Conservation (phyloP, 768 basidiomycete genomes). For the Butyriboletus loyo region DNA sequence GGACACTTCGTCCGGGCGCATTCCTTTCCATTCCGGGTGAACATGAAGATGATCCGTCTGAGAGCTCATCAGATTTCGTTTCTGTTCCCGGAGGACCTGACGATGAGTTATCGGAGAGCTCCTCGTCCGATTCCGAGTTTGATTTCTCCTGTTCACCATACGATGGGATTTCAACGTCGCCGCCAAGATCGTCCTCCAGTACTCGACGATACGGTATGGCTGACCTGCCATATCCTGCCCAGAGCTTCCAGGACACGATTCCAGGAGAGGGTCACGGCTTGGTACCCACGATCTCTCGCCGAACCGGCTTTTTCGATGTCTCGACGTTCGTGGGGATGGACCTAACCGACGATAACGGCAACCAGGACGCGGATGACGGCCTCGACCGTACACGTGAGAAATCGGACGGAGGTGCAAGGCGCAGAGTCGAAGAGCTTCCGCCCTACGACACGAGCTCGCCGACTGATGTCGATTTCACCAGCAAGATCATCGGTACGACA, state of each 20-base stretch:
- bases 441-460: constrained; percentile 13
- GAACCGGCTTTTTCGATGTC: background rate
- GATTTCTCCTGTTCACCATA: background rate
- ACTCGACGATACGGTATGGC: constrained; percentile 12
- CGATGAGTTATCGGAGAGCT: background rate
- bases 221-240: background rate
- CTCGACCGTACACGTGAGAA: background rate
- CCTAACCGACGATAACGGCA: background rate
- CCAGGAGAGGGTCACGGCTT: background rate
- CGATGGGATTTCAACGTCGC: background rate
- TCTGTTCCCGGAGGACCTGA: background rate
- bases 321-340: background rate
- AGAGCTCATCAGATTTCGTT: too few species aligned
- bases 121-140: background rate
- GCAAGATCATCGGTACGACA: constrained; percentile 14
- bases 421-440: background rate
- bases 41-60: background rate
- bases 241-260: background rate
- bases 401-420: background rate
- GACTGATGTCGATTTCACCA: constrained; percentile 8
- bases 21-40: constrained; percentile 13
- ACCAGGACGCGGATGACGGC: background rate
- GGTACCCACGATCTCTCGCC: background rate
- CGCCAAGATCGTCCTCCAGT: background rate
- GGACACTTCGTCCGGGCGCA: constrained; percentile 1